phyloP scores from a whole-genome alignment of 2,329 filamentous ascomycete genomes.

The Emmonsiellopsis sp. region DNA sequence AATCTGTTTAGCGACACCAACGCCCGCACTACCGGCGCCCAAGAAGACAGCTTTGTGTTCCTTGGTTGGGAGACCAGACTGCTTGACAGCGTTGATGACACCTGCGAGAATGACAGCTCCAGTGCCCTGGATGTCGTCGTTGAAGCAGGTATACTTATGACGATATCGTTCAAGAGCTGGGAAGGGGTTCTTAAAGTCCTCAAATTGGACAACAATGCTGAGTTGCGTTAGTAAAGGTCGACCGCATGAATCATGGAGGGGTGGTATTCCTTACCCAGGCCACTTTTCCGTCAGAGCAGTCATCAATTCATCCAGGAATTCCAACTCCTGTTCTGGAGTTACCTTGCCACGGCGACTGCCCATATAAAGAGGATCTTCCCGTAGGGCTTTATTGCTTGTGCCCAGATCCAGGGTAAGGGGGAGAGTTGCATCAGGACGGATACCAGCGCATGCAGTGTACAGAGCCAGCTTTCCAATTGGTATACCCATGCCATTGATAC shows the following conservation, averaged over 20 bases:
- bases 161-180: slow-evolving; percentile 85
- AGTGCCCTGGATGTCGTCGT: slow-evolving; percentile 96
- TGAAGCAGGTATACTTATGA: slow-evolving; percentile 87
- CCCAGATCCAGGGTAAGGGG: slow-evolving; percentile 55
- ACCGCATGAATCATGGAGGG: not conserved
- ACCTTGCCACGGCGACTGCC: slow-evolving; percentile 79
- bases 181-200: slow-evolving; percentile 98
- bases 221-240: slow-evolving; percentile 1
- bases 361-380: slow-evolving; percentile 82
- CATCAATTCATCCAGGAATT: slow-evolving; percentile 98
- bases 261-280: slow-evolving; percentile 45
- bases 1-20: slow-evolving; percentile 95
- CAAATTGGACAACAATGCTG: slow-evolving; percentile 77
- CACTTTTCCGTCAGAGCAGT: slow-evolving; percentile 69
- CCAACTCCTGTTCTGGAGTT: slow-evolving; percentile 65
- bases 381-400: slow-evolving; percentile 52
- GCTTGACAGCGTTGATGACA: slow-evolving; percentile 66
- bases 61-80: slow-evolving; percentile 72
- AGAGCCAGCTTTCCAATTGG: slow-evolving; percentile 92
- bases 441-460: slow-evolving; percentile 92
- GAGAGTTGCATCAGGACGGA: slow-evolving; percentile 64
- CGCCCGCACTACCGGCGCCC: slow-evolving; percentile 88
- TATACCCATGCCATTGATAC: slow-evolving; percentile 96
- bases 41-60: slow-evolving; percentile 95
- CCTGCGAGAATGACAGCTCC: slow-evolving; percentile 89